Conservation (phyloP, 169 alveolate species). For the Plasmodium chabaudi region DNA sequence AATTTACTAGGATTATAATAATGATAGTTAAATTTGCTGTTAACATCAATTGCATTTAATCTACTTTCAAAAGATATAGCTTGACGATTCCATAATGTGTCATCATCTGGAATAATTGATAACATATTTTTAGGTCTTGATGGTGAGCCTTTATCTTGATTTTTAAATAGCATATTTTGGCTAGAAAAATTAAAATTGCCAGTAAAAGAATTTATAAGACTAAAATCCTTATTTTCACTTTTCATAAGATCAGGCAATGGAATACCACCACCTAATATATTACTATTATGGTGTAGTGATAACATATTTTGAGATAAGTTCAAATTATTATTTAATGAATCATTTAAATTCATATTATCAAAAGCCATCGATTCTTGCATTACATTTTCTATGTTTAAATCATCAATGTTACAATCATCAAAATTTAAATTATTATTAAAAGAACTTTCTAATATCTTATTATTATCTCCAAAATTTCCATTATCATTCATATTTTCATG, state of each 20-base stretch:
- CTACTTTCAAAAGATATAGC: constrained; percentile 63
- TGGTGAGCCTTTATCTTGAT: not conserved
- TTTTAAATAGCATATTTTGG: constrained; percentile 20
- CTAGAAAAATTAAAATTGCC: constrained; percentile 18
- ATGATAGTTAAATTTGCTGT: constrained; percentile 53
- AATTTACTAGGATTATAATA: constrained; percentile 72
- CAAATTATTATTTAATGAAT: constrained; percentile 38
- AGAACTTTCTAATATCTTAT: constrained; percentile 10
- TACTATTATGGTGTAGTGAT: constrained; percentile 26
- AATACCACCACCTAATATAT: not conserved
- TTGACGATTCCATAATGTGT: constrained; percentile 68
- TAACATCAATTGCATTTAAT: constrained; percentile 60
- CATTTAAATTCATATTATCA: constrained; percentile 65
- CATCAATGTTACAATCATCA: constrained; percentile 48
- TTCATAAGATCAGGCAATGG: constrained; percentile 60
- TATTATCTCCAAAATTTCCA: not conserved
- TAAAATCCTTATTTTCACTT: constrained; percentile 58
- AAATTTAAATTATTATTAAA: constrained; percentile 12
- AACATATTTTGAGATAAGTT: constrained; percentile 40
- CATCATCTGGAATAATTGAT: constrained; percentile 70
- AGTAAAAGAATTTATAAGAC: constrained; percentile 24
- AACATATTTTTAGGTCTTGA: constrained; percentile 27
- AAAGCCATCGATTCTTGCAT: constrained; percentile 72
- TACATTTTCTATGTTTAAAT: constrained; percentile 68
- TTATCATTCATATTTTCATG: constrained; percentile 8